Conservation (phyloP, 495 filamentous ascomycete genomes). For the Penicillium pulvis region DNA sequence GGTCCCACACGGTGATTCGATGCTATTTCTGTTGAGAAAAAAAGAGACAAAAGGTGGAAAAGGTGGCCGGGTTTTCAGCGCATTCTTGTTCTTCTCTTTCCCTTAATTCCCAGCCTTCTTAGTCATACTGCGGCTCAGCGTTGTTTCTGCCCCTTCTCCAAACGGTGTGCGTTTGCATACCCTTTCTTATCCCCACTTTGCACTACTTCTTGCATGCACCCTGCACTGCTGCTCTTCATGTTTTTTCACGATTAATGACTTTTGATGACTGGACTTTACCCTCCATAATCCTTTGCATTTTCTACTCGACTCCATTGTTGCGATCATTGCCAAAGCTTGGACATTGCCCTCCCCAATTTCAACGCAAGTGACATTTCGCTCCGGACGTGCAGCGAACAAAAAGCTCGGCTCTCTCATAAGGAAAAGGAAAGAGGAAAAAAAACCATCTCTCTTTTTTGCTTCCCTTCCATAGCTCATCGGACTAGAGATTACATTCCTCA, state of each 20-base stretch:
- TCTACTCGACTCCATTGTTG: not conserved
- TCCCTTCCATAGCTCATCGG: conserved; percentile 28
- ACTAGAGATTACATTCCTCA: conserved; percentile 17
- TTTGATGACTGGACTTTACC: not conserved
- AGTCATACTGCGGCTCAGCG: conserved; percentile 36
- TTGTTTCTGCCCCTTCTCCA: conserved; percentile 39
- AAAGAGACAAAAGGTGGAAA: conserved; percentile 22
- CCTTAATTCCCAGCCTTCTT: conserved; percentile 20
- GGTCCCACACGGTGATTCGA: conserved; percentile 18
- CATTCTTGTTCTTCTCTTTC: conserved; percentile 27
- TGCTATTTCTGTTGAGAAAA: conserved; percentile 16
- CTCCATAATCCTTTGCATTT: not conserved
- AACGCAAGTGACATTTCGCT: too few species aligned
- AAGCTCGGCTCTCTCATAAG: conserved; percentile 2
- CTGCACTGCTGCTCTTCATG: not conserved
- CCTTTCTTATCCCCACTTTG: conserved; percentile 8
- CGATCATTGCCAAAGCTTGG: not conserved
- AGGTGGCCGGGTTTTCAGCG: conserved; percentile 36
- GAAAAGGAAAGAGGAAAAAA: not conserved
- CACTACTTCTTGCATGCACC: not conserved
- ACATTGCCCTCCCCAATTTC: not conserved
- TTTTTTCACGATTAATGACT: conserved; percentile 1
- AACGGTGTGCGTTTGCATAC: conserved; percentile 35
- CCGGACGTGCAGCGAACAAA: conserved; percentile 13
- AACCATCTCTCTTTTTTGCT: not conserved